phyloP scores from a whole-genome alignment of 768 basidiomycete genomes.

The Trametes coccinea region DNA sequence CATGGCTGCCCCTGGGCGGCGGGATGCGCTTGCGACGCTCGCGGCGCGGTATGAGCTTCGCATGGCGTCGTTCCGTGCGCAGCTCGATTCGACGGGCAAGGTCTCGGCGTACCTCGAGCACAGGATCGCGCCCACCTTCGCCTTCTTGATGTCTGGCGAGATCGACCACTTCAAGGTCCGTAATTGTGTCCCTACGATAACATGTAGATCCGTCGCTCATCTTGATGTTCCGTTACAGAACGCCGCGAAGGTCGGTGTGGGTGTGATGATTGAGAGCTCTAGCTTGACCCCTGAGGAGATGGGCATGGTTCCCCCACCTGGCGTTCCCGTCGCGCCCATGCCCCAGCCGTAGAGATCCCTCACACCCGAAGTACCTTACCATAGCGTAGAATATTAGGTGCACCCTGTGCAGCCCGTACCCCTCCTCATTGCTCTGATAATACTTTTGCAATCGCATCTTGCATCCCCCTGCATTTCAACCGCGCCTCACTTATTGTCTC shows the following conservation, averaged over 20 bases:
- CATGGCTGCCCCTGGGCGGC: constrained; percentile 71
- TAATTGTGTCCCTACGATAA: constrained; percentile 2
- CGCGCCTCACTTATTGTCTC: no score
- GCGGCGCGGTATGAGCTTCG: constrained; percentile 98
- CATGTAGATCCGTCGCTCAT: no score
- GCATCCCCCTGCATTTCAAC: constrained; percentile 5
- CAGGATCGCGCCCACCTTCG: constrained; percentile 91
- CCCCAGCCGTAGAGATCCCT: constrained; percentile 15
- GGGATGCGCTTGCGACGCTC: constrained; percentile 91
- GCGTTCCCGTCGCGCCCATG: constrained; percentile 20
- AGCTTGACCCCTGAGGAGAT: constrained; percentile 83
- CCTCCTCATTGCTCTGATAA: constrained; percentile 25
- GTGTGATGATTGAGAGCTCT: constrained; percentile 95
- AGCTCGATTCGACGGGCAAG: constrained; percentile 93
- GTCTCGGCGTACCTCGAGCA: constrained; percentile 95
- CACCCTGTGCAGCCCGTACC: constrained; percentile 11
- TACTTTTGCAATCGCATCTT: constrained; percentile 12
- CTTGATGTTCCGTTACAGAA: constrained; percentile 51
- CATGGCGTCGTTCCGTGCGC: constrained; percentile 90
- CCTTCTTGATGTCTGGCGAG: constrained; percentile 93
- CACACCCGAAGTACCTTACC: constrained; percentile 17
- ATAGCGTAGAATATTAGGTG: constrained; percentile 24
- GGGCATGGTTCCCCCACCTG: constrained; percentile 40
- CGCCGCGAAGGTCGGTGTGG: constrained; percentile 91
- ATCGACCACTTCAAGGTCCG: constrained; percentile 96